Base-by-base conservation (phyloP, 768 basidiomycete genomes). In the Galerina marginata region DNA sequence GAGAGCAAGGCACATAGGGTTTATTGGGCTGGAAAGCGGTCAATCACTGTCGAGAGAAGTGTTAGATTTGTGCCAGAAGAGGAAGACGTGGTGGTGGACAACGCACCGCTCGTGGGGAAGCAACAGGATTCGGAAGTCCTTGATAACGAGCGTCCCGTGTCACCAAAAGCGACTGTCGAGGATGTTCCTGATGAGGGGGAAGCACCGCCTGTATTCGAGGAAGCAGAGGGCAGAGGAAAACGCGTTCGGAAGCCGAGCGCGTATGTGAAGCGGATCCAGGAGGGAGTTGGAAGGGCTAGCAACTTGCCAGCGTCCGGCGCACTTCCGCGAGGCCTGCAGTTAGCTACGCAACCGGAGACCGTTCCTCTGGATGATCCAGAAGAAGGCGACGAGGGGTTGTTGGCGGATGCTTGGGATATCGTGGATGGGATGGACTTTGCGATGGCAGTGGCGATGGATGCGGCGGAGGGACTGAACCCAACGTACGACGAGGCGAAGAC, bases 1-100 rank as follows among this genome's bases (percentile, higher is more conserved):
- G 61, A 74, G 23, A 74, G 71, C 53, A 72, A 69, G n/a, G 70
- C 74, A 37, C 64, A 65, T 44, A 40, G 39, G n/a, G n/a, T n/a
- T n/a, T n/a, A n/a, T n/a, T n/a, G n/a, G n/a, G n/a, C n/a, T n/a
- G n/a, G n/a, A n/a, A 40, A 40, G 39, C 9, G 39, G 39, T 40
- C 39, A 15, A 15, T 40, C 9, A 40, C 39, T 40, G 39, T 40
- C 39, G 39, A 40, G 39, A 9, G 39, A 15, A 40, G 39, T 40
- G 39, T 40, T 9, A 40, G 39, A 15, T 40, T 40, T 40, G 39
- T 40, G 39, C 39, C 39, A 40, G 39, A 40, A 15, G 39, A 40
- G 39, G 39, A 9, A 15, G 39, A 40, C 9, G 39, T 40, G 9
- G 9, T 15, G 9, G 39, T 40, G 39, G 39, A 40, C 39, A 15